A percentile compares a stretch with the other conserved stretches of the same genome.
Conservation (phyloP, 2,329 filamentous ascomycete genomes). For the Colletotrichum sp. region DNA sequence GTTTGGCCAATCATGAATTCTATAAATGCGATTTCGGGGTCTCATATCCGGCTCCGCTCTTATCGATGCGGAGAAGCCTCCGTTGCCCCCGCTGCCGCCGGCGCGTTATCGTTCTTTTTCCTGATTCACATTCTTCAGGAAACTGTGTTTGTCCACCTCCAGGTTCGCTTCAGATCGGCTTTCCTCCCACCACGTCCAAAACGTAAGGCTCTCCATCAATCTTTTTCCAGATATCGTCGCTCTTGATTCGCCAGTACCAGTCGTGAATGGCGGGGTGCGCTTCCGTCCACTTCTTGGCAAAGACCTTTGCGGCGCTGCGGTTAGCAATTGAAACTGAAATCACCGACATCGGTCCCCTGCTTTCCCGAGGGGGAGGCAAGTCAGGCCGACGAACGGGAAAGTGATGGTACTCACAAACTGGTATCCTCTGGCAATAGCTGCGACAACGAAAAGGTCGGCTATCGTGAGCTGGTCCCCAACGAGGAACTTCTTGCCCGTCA, state of each 20-base stretch:
- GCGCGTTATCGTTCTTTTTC: neutral
- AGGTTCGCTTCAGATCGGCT: slow-evolving; percentile 4
- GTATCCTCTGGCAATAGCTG: slow-evolving; percentile 4
- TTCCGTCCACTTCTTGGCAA: slow-evolving; percentile 11
- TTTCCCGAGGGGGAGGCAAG: neutral
- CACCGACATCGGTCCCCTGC: neutral
- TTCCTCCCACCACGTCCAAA: slow-evolving; percentile 7
- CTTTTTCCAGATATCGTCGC: slow-evolving; percentile 10
- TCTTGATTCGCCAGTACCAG: slow-evolving; percentile 15
- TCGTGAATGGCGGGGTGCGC: neutral
- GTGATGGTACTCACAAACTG: neutral
- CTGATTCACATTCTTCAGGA: neutral
- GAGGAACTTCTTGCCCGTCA: slow-evolving; percentile 12
- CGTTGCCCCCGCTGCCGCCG: neutral
- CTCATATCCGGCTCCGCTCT: neutral
- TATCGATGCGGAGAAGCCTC: slow-evolving; percentile 2
- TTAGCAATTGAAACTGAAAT: neutral
- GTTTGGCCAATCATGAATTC: neutral
- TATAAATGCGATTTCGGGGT: neutral
- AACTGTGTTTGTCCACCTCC: neutral
- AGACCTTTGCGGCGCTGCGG: neutral
- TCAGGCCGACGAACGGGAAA: neutral
- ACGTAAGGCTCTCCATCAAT: slow-evolving; percentile 10
- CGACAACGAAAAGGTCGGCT: slow-evolving; percentile 1
- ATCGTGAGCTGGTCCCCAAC: slow-evolving; percentile 4